Base-by-base conservation (phyloP, 2,329 filamentous ascomycete genomes). In the Penicillium polonicum region DNA sequence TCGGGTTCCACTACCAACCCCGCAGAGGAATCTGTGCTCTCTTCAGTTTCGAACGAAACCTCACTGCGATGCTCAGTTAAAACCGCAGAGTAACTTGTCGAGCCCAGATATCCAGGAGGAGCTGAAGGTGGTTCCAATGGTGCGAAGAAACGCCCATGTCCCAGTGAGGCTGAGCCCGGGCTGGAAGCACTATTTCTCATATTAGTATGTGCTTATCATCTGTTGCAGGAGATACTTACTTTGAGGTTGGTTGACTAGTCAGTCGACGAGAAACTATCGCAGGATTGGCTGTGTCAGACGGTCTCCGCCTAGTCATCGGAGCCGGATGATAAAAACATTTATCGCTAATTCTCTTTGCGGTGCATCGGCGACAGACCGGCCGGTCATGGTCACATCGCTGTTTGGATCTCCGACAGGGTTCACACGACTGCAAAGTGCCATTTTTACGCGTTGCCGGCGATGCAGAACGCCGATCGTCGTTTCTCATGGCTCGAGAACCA, bases 281-380 rank as follows among this genome's bases (percentile, higher is more conserved):
- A 23, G 53, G 49, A 58, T 44, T 57, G 9, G 23, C 46, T 46
- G 56, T 54, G 29, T 64, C 60, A 5, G 58, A 60, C 23, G 45
- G 55, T 21, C 60, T 60, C n/a, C 63, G 56, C 31, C 68, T 74
- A 21, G 72, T 75, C 73, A 75, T 75, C 5, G 72, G 73, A 6
- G 73, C 70, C 48, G 73, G 73, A 57, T 75, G 73, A 50, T 76
- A 75, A 45, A 72, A 73, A 48, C 73, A 75, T 57, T 65, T 62
- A 19, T 69, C 62, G 8, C 52, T 59, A 44, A 72, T 70, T 29
- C 68, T 66, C 48, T 71, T 73, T 5, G 65, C 46, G n/a, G 58
- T 55, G 48, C 72, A 74, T 62, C 70, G 60, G 27, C 68, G 65
- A 58, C 72, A 76, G 7, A 73, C 62, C 2, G 73, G 73, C 42